These are phyloP conservation scores for Tricladium varicosporioides DNA, from an alignment of 2,329 filamentous ascomycete genomes.

Conservation along the genomic window DNA sequence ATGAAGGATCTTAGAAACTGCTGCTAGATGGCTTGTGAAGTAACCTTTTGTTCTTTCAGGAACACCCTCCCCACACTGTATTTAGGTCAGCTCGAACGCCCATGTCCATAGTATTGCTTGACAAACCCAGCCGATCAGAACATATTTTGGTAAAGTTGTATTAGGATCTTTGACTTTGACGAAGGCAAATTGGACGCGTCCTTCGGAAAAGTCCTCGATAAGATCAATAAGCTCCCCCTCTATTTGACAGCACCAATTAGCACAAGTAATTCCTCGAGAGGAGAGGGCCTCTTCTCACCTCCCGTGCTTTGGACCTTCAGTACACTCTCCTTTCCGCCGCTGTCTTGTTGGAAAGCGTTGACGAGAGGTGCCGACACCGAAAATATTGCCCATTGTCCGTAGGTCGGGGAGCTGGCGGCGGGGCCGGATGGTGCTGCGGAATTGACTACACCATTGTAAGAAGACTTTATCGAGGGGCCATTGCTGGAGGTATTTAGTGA, in stretches of 20 bases:
- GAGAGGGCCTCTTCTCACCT: conserved; percentile 48
- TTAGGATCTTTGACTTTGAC: conserved; percentile 97
- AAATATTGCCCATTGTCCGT: conserved; percentile 91
- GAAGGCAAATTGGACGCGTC: conserved; percentile 94
- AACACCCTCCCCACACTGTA: conserved; percentile 86
- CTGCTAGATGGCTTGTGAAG: conserved; percentile 89
- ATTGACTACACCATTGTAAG: conserved; percentile 69
- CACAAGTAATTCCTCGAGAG: conserved; percentile 11
- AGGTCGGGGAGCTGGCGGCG: conserved; percentile 70
- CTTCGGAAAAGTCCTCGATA: conserved; percentile 94
- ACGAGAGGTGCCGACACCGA: conserved; percentile 88
- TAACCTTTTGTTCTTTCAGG: conserved; percentile 99
- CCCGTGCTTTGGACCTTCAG: conserved; percentile 92
- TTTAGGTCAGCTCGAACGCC: conserved; percentile 23
- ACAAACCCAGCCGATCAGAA: conserved; percentile 82
- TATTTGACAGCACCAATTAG: conserved; percentile 37
- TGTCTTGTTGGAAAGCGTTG: conserved; percentile 85
- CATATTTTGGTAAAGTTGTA: conserved; percentile 81
- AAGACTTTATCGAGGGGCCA: conserved; percentile 80
- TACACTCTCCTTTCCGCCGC: conserved; percentile 84
- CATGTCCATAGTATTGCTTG: conserved; percentile 2
- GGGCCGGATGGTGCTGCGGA: conserved; percentile 53
- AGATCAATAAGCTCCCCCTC: conserved; percentile 90
- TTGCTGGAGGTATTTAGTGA: conserved; percentile 78
- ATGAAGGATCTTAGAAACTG: conserved; percentile 88